Evolutionary conservation across 805 yeast species (phyloP).

Genomic region (Nakazawaea ishiwadae): DNA sequence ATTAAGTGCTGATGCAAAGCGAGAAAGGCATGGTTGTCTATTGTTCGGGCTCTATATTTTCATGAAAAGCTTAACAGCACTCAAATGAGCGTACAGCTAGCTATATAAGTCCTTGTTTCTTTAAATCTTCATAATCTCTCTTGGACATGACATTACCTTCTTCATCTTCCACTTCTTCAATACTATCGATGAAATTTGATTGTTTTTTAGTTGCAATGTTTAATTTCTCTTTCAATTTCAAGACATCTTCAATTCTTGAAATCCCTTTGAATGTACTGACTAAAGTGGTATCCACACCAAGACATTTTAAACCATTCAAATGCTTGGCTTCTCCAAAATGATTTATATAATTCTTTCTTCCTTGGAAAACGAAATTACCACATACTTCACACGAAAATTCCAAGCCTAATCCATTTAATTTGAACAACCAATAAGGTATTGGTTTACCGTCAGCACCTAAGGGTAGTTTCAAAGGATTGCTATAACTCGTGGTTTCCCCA

Average conservation of each 20-base stretch:
- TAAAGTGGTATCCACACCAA: slow-evolving; percentile 60
- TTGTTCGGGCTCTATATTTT: too few relatives aligned
- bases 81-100: too few relatives aligned
- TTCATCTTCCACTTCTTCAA: slow-evolving; percentile 83
- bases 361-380: slow-evolving; percentile 67
- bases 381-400: slow-evolving; percentile 82
- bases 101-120: slow-evolving; percentile 78
- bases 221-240: slow-evolving; percentile 46
- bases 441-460: slow-evolving; percentile 88
- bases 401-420: slow-evolving; percentile 77
- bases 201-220: slow-evolving; percentile 30
- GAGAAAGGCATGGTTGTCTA: too few relatives aligned
- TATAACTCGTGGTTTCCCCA: slow-evolving; percentile 21
- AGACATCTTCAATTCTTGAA: slow-evolving; percentile 63
- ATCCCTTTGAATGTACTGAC: slow-evolving; percentile 55
- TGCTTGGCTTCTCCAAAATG: slow-evolving; percentile 78
- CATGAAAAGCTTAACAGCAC: too few relatives aligned
- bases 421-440: slow-evolving; percentile 90
- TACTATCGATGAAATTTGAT: slow-evolving; percentile 42
- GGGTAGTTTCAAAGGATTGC: slow-evolving; percentile 58
- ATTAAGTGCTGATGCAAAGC: too few relatives aligned
- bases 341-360: slow-evolving; percentile 62
- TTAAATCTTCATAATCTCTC: slow-evolving; percentile 76
- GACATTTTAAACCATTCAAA: slow-evolving; percentile 61
- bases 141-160: slow-evolving; percentile 91